Evolutionary conservation across 208 protist genomes (phyloP).

Genomic region (Leishmania turanica): DNA sequence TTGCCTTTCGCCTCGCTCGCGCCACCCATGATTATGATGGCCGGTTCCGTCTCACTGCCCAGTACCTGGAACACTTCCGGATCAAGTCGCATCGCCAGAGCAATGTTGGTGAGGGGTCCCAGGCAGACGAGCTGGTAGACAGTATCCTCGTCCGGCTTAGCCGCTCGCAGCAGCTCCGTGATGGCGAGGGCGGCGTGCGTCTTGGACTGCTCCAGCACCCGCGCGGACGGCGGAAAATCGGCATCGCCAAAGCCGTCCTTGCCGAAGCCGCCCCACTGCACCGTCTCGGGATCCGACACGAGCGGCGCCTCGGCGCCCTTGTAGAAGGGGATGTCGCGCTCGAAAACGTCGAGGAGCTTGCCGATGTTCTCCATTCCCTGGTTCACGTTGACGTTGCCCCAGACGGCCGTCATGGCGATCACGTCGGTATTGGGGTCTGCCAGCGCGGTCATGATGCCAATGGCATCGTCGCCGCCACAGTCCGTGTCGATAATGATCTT

Average conservation of each 20-base stretch:
- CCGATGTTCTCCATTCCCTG: conserved; percentile 83
- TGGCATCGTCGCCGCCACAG: conserved; percentile 85
- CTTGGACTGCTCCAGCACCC: conserved; percentile 35
- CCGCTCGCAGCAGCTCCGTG: conserved; percentile 50
- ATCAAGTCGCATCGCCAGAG: conserved; percentile 70
- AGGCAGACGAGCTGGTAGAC: conserved; percentile 75
- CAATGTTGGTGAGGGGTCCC: conserved; percentile 80
- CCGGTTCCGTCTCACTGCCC: conserved; percentile 66
- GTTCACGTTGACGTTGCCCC: conserved; percentile 82
- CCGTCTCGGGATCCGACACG: conserved; percentile 65
- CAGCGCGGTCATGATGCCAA: conserved; percentile 83
- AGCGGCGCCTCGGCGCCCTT: conserved; percentile 65
- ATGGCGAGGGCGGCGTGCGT: conserved; percentile 71
- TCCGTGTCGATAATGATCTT: conserved; percentile 91
- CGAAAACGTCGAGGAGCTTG: conserved; percentile 78
- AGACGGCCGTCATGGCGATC: conserved; percentile 68
- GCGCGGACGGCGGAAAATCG: conserved; percentile 46
- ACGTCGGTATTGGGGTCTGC: conserved; percentile 74
- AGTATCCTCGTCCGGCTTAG: conserved; percentile 36
- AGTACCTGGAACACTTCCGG: conserved; percentile 59
- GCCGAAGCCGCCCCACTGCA: conserved; percentile 80
- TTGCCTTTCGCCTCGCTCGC: conserved; percentile 80
- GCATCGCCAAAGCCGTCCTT: conserved; percentile 83
- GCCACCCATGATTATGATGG: conserved; percentile 78
- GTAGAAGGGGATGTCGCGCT: conserved; percentile 75